Conservation (phyloP, 1,284 basidiomycete genomes). For the Melampsora larici-populina region DNA sequence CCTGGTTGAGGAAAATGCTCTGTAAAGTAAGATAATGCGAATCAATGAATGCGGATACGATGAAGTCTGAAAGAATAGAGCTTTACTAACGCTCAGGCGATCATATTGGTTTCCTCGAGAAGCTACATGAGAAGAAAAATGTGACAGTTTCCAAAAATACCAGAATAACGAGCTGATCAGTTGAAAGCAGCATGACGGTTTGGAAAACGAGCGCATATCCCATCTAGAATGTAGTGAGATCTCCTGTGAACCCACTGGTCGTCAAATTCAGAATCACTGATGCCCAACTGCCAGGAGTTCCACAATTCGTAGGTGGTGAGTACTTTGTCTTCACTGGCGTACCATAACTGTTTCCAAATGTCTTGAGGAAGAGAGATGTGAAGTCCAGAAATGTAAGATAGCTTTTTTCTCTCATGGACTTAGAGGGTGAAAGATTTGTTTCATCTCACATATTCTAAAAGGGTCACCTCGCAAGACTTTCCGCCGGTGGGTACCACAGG, state of each 20-base stretch:
- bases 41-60: background rate
- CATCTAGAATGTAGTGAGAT: too few relatives aligned
- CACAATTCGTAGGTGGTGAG: constrained; percentile 27
- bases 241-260: constrained; percentile 8
- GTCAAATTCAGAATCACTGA: constrained; percentile 32
- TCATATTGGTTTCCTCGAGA: constrained; percentile 39
- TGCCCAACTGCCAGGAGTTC: constrained; percentile 27
- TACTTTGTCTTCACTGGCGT: constrained; percentile 34
- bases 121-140: constrained; percentile 16
- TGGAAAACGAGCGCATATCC: too few relatives aligned
- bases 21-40: background rate
- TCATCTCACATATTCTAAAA: constrained; percentile 17
- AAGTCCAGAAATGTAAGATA: background rate
- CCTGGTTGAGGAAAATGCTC: constrained; percentile 37
- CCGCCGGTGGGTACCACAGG: constrained; percentile 25
- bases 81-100: constrained; percentile 29
- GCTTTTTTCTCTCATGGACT: background rate
- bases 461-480: constrained; percentile 18
- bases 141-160: background rate
- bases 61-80: background rate
- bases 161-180: too few relatives aligned
- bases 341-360: constrained; percentile 28
- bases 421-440: background rate
- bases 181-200: too few relatives aligned
- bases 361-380: background rate